Evolutionary conservation across 768 basidiomycete genomes (phyloP), one percentile per base, ranked within the genome.

Genomic region (Auriscalpium microsporum): DNA sequence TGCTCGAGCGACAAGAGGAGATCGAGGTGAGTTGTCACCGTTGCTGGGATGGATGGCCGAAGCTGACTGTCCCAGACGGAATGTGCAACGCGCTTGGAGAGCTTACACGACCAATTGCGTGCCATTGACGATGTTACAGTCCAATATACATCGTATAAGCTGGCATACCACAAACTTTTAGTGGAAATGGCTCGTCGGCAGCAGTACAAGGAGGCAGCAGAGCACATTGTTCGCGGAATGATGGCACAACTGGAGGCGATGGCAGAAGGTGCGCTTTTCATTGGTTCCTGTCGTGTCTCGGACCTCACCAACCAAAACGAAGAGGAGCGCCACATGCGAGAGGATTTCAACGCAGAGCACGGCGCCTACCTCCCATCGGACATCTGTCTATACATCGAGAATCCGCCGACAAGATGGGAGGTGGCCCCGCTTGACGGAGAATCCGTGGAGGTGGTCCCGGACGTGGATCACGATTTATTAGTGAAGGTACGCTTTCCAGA

Each of bases 291-390:
- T 46, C 21, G 21, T 57, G 16, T 45, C 34, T 45, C 44, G 19
- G 19, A 19, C 14, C 42, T 44, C 42, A 44, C 42, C 6, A 10
- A 14, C 3, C 3, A 16, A 5, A 37, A n/a, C 44, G 4, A 64
- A 92, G 90, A 88, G 71, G 90, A 93, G 67, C 75, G 76, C 19
- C 73, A 75, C 55, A 67, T 79, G 11, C 79, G 90, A 38, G 76
- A 78, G 48, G 77, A 75, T 36, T 93, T 93, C 68, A 88, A 89
- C 58, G 73, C 74, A 3, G 83, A 84, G 47, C 82, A 91, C 50
- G 90, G 88, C 0, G 75, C 75, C 11, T 79, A 86, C 65, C 76
- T 93, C 2, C 90, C 90, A 0, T 78, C 84, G 59, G 90, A 93
- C 60, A 76, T 93, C 40, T 92, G 90, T 65, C 71, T 90, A 14